Percentiles rank a stretch among this genome's conserved stretches.
Evolutionary conservation across 306 rosid genomes (phyloP).

Genomic region (Hippophae gyantsensis): DNA sequence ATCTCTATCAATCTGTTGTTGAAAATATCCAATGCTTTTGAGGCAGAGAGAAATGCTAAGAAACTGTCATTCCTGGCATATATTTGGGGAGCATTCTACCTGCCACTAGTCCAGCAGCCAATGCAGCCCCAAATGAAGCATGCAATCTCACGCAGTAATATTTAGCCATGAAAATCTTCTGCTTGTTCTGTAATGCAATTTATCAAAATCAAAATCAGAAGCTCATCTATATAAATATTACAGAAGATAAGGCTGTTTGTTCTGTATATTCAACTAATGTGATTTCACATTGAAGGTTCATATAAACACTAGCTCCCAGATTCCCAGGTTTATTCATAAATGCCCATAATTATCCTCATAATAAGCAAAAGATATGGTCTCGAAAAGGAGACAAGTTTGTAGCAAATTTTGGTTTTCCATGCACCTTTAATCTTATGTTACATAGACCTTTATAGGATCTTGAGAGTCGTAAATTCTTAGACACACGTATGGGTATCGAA

Average conservation of each 20-base stretch:
- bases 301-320: too few relatives aligned
- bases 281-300: background rate
- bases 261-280: background rate
- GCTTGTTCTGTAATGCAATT: slow-evolving; percentile 50
- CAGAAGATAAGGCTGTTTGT: background rate
- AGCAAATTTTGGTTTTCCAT: too few relatives aligned
- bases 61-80: slow-evolving; percentile 15
- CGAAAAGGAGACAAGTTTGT: too few relatives aligned
- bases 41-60: background rate
- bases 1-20: too few relatives aligned
- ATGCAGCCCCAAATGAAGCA: slow-evolving; percentile 66
- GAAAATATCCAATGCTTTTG: too few relatives aligned
- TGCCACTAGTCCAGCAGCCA: slow-evolving; percentile 64
- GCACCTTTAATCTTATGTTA: too few relatives aligned
- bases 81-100: slow-evolving; percentile 33
- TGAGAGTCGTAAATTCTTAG: too few relatives aligned
- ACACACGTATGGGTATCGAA: too few relatives aligned
- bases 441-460: too few relatives aligned
- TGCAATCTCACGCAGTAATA: slow-evolving; percentile 83
- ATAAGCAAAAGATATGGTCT: too few relatives aligned
- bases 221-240: background rate
- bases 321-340: too few relatives aligned
- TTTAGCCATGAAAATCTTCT: slow-evolving; percentile 89
- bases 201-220: background rate
- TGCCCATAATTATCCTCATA: too few relatives aligned